phyloP scores from a whole-genome alignment of 148 eudicot genomes.

The Linanthus parryae region DNA sequence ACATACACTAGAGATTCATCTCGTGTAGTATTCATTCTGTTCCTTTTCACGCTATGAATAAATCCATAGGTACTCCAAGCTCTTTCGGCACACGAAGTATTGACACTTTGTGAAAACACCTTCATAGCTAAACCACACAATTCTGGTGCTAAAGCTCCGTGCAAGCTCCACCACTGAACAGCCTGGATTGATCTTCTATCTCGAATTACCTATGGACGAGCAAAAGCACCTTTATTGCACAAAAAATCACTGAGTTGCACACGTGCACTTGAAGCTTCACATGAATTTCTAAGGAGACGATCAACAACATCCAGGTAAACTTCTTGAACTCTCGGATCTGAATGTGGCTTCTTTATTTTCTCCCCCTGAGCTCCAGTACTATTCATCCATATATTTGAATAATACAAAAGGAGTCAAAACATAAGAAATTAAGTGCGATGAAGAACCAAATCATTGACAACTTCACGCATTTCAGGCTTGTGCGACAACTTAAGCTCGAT shows the following conservation, averaged over 20 bases:
- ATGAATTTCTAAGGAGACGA: not conserved
- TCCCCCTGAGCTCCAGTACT: too few relatives aligned
- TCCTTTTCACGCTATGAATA: too few relatives aligned
- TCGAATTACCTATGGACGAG: not conserved
- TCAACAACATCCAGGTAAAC: not conserved
- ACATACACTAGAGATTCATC: too few relatives aligned
- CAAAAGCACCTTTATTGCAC: not conserved
- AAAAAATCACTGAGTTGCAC: not conserved
- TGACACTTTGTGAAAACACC: slow-evolving; percentile 3
- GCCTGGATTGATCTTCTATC: not conserved
- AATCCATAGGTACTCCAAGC: not conserved
- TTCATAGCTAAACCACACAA: not conserved
- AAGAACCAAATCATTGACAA: too few relatives aligned
- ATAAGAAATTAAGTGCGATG: too few relatives aligned
- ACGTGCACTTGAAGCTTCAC: not conserved
- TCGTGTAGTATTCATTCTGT: too few relatives aligned
- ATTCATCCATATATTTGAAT: too few relatives aligned
- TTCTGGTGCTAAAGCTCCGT: not conserved
- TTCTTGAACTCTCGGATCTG: too few relatives aligned
- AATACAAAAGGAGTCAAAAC: too few relatives aligned
- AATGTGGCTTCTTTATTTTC: too few relatives aligned
- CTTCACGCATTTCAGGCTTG: too few relatives aligned
- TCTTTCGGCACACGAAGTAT: slow-evolving; percentile 3
- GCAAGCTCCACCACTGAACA: not conserved
- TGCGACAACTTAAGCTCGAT: too few relatives aligned